Conservation (phyloP, 1,139 yeast species). For the Zhuliangozyma parablackwelliae region DNA sequence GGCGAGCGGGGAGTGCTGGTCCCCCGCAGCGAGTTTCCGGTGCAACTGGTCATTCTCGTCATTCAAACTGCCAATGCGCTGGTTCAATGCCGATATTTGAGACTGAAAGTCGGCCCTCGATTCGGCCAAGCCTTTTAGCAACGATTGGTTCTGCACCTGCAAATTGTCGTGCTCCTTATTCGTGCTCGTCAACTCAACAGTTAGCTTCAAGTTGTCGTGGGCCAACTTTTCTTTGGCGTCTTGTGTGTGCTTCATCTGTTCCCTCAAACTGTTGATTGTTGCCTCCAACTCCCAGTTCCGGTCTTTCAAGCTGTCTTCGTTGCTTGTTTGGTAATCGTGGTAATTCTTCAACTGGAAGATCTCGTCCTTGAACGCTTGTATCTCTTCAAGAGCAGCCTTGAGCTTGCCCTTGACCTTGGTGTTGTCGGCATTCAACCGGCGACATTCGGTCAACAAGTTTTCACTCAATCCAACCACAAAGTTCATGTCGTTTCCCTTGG, state of each 20-base stretch:
- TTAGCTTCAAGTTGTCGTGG: conserved; percentile 29
- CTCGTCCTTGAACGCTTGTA: conserved; percentile 34
- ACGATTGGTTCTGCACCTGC: conserved; percentile 34
- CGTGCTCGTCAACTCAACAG: conserved; percentile 22
- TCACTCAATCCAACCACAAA: conserved; percentile 84
- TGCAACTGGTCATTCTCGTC: conserved; percentile 61
- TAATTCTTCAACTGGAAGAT: conserved; percentile 27
- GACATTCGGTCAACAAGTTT: conserved; percentile 70
- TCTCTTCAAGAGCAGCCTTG: conserved; percentile 39
- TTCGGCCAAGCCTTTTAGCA: conserved; percentile 32
- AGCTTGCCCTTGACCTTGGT: conserved; percentile 44
- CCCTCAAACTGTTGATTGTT: conserved; percentile 46
- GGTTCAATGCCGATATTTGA: conserved; percentile 46
- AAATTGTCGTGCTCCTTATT: conserved; percentile 50
- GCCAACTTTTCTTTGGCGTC: conserved; percentile 28
- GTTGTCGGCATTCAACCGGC: conserved; percentile 71
- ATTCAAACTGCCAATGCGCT: conserved; percentile 51
- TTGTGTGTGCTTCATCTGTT: conserved; percentile 32
- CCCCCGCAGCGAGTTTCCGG: conserved; percentile 24
- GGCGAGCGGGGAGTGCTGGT: background rate
- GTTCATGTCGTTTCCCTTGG: conserved; percentile 62
- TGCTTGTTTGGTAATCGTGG: conserved; percentile 25
- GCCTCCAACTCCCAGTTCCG: conserved; percentile 78
- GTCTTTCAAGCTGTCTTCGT: conserved; percentile 55
- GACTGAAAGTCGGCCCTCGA: conserved; percentile 29